A percentile compares a stretch with the other conserved stretches of the same genome.
Conservation (phyloP, 768 basidiomycete genomes). For the Tricholoma furcatifolium region DNA sequence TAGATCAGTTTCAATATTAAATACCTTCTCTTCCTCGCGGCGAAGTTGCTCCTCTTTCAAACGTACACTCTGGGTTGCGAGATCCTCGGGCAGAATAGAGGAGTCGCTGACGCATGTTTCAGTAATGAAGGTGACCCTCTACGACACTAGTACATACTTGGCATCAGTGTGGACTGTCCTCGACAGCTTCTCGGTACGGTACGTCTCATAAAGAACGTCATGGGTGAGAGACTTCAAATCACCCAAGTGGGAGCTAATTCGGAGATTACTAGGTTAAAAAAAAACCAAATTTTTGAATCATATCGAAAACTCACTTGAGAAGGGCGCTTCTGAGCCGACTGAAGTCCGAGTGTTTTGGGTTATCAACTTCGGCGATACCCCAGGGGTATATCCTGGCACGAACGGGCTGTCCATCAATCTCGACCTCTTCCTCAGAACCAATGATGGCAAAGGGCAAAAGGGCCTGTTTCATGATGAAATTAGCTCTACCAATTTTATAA, state of each 20-base stretch:
- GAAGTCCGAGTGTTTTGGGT: slow-evolving; percentile 99
- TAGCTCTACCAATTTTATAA: background rate
- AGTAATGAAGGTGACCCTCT: slow-evolving; percentile 5
- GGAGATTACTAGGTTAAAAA: slow-evolving; percentile 11
- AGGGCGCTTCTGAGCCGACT: slow-evolving; percentile 88
- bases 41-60: slow-evolving; percentile 99
- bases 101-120: slow-evolving; percentile 56
- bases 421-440: slow-evolving; percentile 96
- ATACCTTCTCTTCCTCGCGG: slow-evolving; percentile 92
- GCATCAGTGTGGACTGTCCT: slow-evolving; percentile 82
- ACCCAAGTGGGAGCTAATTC: slow-evolving; percentile 80
- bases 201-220: slow-evolving; percentile 94
- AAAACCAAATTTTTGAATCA: background rate
- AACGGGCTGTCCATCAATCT: slow-evolving; percentile 86
- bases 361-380: slow-evolving; percentile 98
- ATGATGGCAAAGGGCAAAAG: slow-evolving; percentile 96
- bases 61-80: slow-evolving; percentile 94
- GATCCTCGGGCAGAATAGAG: slow-evolving; percentile 92
- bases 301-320: slow-evolving; percentile 60
- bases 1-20: background rate
- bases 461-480: slow-evolving; percentile 44
- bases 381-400: slow-evolving; percentile 97
- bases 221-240: slow-evolving; percentile 94
- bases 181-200: slow-evolving; percentile 96
- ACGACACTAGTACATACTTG: slow-evolving; percentile 44